A percentile compares a stretch with the other conserved stretches of the same genome.
Conservation (phyloP, 192 early-diverging fungal genomes). For the Glomus cerebriforme region DNA sequence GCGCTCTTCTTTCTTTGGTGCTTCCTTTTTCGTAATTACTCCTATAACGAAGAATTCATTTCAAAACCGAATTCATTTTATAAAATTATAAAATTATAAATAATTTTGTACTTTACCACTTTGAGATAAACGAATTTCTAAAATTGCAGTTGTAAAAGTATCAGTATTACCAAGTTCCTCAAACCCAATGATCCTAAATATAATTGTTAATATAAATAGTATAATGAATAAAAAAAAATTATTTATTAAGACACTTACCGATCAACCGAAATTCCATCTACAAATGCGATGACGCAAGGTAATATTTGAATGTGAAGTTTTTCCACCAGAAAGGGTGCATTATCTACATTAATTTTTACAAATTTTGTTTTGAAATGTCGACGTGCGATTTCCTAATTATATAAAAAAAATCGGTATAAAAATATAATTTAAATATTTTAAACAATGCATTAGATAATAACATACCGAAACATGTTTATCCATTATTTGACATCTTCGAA, state of each 20-base stretch:
- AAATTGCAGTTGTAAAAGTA: constrained; percentile 71
- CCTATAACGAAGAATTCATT: constrained; percentile 10
- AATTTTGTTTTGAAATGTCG: constrained; percentile 88
- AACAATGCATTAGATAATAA: not conserved
- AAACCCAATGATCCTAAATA: constrained; percentile 82
- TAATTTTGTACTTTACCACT: constrained; percentile 1
- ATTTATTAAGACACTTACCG: constrained; percentile 43
- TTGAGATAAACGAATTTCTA: constrained; percentile 65
- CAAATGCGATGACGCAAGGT: constrained; percentile 83
- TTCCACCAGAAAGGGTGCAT: constrained; percentile 89
- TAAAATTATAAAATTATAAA: not conserved
- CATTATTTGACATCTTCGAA: constrained; percentile 90
- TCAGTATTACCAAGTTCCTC: constrained; percentile 92
- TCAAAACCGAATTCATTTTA: not conserved
- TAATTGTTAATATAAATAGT: not conserved
- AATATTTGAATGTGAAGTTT: constrained; percentile 84
- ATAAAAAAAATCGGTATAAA: not conserved
- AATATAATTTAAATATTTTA: not conserved
- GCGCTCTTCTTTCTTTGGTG: not conserved
- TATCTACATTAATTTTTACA: constrained; percentile 83
- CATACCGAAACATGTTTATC: constrained; percentile 82
- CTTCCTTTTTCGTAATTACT: constrained; percentile 11
- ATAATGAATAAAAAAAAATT: constrained; percentile 19
- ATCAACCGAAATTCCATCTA: constrained; percentile 75
- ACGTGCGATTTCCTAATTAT: constrained; percentile 59